A percentile compares a stretch with the other conserved stretches of the same genome.
Conservation (phyloP, 2,329 filamentous ascomycete species). For the Chaetoscypha palmicola region DNA sequence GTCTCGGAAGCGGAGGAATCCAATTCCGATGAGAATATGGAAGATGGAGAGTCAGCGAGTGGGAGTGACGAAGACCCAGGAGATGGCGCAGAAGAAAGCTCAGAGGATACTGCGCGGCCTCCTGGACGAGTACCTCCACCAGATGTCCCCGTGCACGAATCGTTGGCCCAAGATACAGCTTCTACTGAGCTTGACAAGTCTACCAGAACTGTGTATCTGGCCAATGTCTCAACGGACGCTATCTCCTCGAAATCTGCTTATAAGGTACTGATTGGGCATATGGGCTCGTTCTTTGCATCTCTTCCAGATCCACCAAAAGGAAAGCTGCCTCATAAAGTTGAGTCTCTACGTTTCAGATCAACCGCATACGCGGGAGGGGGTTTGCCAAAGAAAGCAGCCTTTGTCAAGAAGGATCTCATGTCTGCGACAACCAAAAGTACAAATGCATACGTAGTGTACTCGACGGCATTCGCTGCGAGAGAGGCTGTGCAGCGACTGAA, state of each 20-base stretch:
- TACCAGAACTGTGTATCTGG: slow-evolving; percentile 82
- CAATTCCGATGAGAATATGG: slow-evolving; percentile 24
- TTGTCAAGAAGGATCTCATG: slow-evolving; percentile 84
- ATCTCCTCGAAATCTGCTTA: slow-evolving; percentile 77
- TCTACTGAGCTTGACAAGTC: slow-evolving; percentile 72
- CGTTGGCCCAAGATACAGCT: slow-evolving; percentile 46
- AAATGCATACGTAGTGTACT: slow-evolving; percentile 91
- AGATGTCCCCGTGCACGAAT: slow-evolving; percentile 46
- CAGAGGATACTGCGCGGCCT: slow-evolving; percentile 28
- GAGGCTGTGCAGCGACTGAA: slow-evolving; percentile 74
- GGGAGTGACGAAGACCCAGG: slow-evolving; percentile 21
- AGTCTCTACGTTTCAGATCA: slow-evolving; percentile 91
- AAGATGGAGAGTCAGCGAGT: slow-evolving; percentile 21
- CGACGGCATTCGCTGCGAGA: slow-evolving; percentile 65
- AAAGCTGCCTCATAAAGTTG: slow-evolving; percentile 60
- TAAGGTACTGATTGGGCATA: slow-evolving; percentile 68
- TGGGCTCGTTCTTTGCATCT: slow-evolving; percentile 64
- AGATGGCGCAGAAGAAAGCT: slow-evolving; percentile 26
- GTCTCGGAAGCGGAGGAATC: slow-evolving; percentile 30
- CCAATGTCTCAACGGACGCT: slow-evolving; percentile 78
- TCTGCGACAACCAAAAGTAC: slow-evolving; percentile 84
- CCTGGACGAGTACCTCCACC: slow-evolving; percentile 36
- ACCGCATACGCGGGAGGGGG: slow-evolving; percentile 71
- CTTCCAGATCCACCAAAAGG: slow-evolving; percentile 39
- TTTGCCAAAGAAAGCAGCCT: slow-evolving; percentile 90